Evolutionary conservation across 179 eudicot species (phyloP).

Genomic region (Actinidia arguta): DNA sequence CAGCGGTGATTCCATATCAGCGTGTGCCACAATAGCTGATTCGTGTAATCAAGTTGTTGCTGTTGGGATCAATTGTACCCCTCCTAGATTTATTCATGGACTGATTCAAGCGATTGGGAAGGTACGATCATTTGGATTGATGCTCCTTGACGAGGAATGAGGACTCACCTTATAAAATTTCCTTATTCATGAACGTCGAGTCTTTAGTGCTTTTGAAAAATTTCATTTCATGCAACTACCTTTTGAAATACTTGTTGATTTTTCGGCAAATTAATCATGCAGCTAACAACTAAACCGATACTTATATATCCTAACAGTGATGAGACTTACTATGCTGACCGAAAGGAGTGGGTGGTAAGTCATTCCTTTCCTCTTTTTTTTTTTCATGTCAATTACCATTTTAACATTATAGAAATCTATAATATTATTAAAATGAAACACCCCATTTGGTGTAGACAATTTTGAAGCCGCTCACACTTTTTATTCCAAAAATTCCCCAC

Average conservation of each 20-base stretch:
- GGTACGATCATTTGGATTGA: conserved; percentile 36
- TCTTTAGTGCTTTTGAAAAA: neutral
- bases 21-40: conserved; percentile 78
- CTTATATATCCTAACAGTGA: conserved; percentile 93
- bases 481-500: too few relatives aligned
- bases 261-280: conserved; percentile 15
- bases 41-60: conserved; percentile 71
- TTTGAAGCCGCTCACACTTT: too few relatives aligned
- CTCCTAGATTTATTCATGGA: conserved; percentile 76
- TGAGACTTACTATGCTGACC: conserved; percentile 70
- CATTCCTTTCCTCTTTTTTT: neutral
- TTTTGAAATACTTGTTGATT: neutral
- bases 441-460: too few relatives aligned
- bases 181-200: too few relatives aligned
- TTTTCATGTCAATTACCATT: too few relatives aligned
- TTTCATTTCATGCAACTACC: neutral
- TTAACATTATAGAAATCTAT: too few relatives aligned
- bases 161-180: neutral
- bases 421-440: too few relatives aligned
- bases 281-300: conserved; percentile 75
- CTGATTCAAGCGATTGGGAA: conserved; percentile 60
- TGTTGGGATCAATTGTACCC: conserved; percentile 90
- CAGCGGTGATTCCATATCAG: conserved; percentile 76
- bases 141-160: neutral
- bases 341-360: conserved; percentile 93